Evolutionary conservation across 2,329 filamentous ascomycete genomes (phyloP), one percentile per base, ranked within the genome.

Genomic region (Ceratocystis cacaofunesta): DNA sequence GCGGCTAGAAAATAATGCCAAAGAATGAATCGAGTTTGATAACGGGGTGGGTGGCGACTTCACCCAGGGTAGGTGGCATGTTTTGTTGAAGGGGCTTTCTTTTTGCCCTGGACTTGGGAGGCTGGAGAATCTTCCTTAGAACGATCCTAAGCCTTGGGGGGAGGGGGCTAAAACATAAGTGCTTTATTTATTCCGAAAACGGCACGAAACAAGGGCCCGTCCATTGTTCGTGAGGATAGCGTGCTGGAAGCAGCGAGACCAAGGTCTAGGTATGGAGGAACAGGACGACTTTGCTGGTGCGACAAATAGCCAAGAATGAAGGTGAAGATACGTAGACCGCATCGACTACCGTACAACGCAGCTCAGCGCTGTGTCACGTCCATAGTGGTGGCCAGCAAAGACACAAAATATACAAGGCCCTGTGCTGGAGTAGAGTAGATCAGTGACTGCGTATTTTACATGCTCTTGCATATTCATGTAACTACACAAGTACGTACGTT

Each of bases 151-250:
- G 10, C n/a, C n/a, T 25, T 15, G 28, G 2, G 15, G 7, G 28
- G 4, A 3, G 8, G 48, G 48, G 19, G 8, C 19, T 28, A 52
- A 58, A 32, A 15, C 52, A 25, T 22, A 19, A 30, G 25, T 58
- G 15, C 52, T 58, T 58, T 58, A 30, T 58, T 32, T 58, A 7
- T 58, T 58, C 52, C 52, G 52, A 36, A 58, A 58, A 32, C 52
- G 15, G 52, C 52, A 58, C 12, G 17, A 32, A 25, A 58, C 52
- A 58, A 32, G 52, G 52, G 52, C 25, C 25, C 2, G 28, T 58
- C 28, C 52, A 58, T 58, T 58, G 52, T 58, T 58, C 32, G 19
- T n/a, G 52, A 58, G 28, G 5, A 10, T 30, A 25, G 17, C 52
- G 17, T 58, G 32, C 52, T 58, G 52, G 7, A 58, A 58, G 52